These are phyloP conservation scores for Psilocybe cubensis DNA, from an alignment of 768 basidiomycete species.

Conservation along the genomic window DNA sequence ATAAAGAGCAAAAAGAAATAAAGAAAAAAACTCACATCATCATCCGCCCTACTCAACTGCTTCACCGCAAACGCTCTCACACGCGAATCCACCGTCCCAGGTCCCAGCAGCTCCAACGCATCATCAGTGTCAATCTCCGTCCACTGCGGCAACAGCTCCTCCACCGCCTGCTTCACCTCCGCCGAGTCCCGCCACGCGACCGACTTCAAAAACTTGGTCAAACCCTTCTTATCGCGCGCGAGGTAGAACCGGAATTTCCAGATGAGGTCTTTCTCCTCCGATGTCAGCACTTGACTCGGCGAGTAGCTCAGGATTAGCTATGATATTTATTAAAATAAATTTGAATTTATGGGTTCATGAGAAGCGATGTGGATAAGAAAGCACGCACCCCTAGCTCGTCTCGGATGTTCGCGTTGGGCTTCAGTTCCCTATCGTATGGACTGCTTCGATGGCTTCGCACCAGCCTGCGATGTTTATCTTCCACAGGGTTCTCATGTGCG, in stretches of 20 bases:
- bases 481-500: constrained; percentile 92
- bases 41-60: constrained; percentile 89
- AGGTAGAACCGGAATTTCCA: constrained; percentile 99
- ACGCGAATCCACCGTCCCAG: constrained; percentile 85
- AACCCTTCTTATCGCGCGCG: constrained; percentile 85
- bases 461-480: constrained; percentile 93
- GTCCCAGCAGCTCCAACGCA: constrained; percentile 92
- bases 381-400: constrained; percentile 84
- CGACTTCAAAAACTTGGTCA: constrained; percentile 97
- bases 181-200: constrained; percentile 97
- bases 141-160: constrained; percentile 94
- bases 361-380: not conserved
- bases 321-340: not conserved
- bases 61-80: constrained; percentile 94
- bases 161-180: constrained; percentile 97
- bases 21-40: constrained; percentile 66
- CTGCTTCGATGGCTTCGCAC: constrained; percentile 95
- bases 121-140: constrained; percentile 97
- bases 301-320: constrained; percentile 92
- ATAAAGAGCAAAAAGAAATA: not conserved
- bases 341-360: not conserved
- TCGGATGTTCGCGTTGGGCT: constrained; percentile 94
- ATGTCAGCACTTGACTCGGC: constrained; percentile 82
- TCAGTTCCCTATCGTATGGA: constrained; percentile 92
- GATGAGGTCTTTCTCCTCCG: constrained; percentile 93